These are phyloP conservation scores for Secale cereale DNA, from an alignment of 176 grass and related monocot species.

Conservation along the genomic window DNA sequence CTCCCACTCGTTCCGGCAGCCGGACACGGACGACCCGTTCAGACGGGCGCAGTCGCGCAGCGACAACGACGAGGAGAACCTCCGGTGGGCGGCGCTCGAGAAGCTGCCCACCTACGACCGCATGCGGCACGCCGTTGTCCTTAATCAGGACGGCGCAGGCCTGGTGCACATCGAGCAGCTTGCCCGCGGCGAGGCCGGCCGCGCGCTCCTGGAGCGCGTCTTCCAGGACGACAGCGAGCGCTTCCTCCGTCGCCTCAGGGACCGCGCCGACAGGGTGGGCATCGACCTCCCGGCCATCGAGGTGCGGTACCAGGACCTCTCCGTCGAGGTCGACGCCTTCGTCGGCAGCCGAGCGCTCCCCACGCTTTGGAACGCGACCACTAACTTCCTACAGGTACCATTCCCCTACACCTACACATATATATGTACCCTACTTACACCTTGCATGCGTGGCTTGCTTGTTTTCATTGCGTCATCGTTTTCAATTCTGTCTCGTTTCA, in stretches of 20 bases:
- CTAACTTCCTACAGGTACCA: slow-evolving; percentile 50
- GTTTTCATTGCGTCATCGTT: too few relatives aligned
- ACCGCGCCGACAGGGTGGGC: slow-evolving; percentile 73
- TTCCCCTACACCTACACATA: too few relatives aligned
- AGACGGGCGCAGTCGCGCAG: slow-evolving; percentile 7
- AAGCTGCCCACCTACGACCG: slow-evolving; percentile 94
- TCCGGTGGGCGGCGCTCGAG: slow-evolving; percentile 82
- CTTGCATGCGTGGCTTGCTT: too few relatives aligned
- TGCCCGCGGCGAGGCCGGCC: slow-evolving; percentile 12
- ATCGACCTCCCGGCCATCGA: slow-evolving; percentile 72
- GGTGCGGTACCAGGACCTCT: slow-evolving; percentile 62
- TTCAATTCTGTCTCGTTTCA: too few relatives aligned
- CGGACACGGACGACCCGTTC: slow-evolving; percentile 44
- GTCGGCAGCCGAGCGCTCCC: slow-evolving; percentile 50
- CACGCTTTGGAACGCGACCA: slow-evolving; percentile 54
- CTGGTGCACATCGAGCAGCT: slow-evolving; percentile 38
- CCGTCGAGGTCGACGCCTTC: slow-evolving; percentile 42
- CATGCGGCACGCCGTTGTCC: slow-evolving; percentile 31
- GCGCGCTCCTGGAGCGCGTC: slow-evolving; percentile 38
- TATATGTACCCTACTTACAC: too few relatives aligned
- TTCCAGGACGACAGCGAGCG: slow-evolving; percentile 74
- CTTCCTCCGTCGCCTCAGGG: slow-evolving; percentile 51
- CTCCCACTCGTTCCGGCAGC: slow-evolving; percentile 29
- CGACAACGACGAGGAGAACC: slow-evolving; percentile 68
- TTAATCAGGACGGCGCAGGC: neutral